Percentiles rank a stretch among this genome's conserved stretches.
phyloP scores from a whole-genome alignment of 116 monocot species.

The Iris pallida region DNA sequence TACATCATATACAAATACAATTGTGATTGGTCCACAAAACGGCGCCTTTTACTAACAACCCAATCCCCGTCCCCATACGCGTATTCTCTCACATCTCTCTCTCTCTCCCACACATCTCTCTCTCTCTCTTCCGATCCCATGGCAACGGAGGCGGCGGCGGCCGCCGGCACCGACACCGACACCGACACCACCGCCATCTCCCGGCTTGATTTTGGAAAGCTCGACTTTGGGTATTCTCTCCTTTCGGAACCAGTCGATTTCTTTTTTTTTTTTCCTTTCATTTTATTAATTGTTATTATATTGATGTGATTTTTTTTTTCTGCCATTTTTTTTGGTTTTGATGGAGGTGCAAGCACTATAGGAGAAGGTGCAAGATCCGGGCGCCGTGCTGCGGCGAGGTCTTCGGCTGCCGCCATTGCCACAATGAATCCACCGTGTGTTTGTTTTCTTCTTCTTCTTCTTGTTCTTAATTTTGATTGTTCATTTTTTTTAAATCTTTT shows the following conservation, averaged over 20 bases:
- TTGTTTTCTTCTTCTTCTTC: background rate
- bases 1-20: no score
- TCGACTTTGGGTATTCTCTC: slow-evolving; percentile 13
- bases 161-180: background rate
- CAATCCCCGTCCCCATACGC: no score
- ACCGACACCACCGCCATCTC: slow-evolving; percentile 7
- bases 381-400: slow-evolving; percentile 50
- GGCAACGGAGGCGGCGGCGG: no score
- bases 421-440: slow-evolving; percentile 42
- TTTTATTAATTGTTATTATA: background rate
- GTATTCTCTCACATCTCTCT: no score
- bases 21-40: no score
- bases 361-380: slow-evolving; percentile 53
- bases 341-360: slow-evolving; percentile 40
- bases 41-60: no score
- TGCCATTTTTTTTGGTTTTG: background rate
- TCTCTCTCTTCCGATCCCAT: no score
- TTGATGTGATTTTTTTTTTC: background rate
- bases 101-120: no score
- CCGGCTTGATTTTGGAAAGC: slow-evolving; percentile 20
- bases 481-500: slow-evolving; percentile 2
- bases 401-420: slow-evolving; percentile 48
- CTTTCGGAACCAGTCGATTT: background rate
- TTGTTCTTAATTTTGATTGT: background rate
- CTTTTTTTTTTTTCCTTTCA: background rate